A percentile compares a stretch with the other conserved stretches of the same genome.
phyloP scores from a whole-genome alignment of 2,329 filamentous ascomycete species.

The Botrytis squamosa region DNA sequence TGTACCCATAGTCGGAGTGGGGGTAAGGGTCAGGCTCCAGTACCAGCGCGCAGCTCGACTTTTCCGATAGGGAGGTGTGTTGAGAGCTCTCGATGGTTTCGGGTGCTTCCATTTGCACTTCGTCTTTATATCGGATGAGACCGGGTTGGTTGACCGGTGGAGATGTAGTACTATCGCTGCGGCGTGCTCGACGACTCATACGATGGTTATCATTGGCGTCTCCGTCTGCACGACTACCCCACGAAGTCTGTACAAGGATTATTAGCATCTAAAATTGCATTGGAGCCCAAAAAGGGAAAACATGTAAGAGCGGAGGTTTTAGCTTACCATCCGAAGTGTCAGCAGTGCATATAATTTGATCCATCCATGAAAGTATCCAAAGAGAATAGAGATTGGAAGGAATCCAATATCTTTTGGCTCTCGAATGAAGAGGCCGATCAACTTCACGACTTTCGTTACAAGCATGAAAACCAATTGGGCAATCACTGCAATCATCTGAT shows the following conservation, averaged over 20 bases:
- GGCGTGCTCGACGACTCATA: conserved; percentile 38
- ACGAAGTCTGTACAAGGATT: conserved; percentile 67
- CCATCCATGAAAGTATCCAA: conserved; percentile 88
- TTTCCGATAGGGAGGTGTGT: conserved; percentile 14
- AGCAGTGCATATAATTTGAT: conserved; percentile 88
- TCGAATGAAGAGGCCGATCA: conserved; percentile 80
- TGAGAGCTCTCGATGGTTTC: conserved; percentile 16
- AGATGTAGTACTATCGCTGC: conserved; percentile 43
- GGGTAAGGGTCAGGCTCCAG: not conserved
- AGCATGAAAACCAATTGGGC: conserved; percentile 73
- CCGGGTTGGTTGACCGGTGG: conserved; percentile 45
- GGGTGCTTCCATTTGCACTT: conserved; percentile 5
- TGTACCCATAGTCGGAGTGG: conserved; percentile 21
- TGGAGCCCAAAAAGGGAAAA: not conserved
- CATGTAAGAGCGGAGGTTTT: conserved; percentile 11
- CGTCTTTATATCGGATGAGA: conserved; percentile 48
- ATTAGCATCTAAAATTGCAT: conserved; percentile 28
- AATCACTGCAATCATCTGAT: conserved; percentile 56
- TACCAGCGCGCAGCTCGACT: not conserved
- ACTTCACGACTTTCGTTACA: conserved; percentile 88
- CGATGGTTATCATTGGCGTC: conserved; percentile 77
- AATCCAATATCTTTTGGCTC: conserved; percentile 79
- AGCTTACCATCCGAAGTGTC: conserved; percentile 72
- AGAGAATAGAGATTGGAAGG: conserved; percentile 80
- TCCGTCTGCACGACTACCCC: conserved; percentile 90